phyloP scores from a whole-genome alignment of 306 rosid species.

The Corylus heterophylla region DNA sequence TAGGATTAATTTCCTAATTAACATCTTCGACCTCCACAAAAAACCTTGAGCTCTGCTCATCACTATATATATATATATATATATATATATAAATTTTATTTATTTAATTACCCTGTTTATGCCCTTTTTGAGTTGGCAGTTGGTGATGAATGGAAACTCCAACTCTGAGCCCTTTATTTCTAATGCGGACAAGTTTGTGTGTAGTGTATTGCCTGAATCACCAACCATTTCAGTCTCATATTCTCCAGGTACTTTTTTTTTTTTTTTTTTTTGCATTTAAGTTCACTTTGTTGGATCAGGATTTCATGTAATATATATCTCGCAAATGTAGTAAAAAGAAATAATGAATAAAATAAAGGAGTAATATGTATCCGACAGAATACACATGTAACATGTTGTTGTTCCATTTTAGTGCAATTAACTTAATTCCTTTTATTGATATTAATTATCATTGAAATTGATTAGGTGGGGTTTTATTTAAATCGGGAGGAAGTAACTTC shows the following conservation, averaged over 20 bases:
- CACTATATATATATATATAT: too few relatives aligned
- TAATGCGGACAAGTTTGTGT: constrained; percentile 39
- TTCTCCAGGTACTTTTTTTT: constrained; percentile 33
- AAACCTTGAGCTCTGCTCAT: too few relatives aligned
- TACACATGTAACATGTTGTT: too few relatives aligned
- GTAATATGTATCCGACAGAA: too few relatives aligned
- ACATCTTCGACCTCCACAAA: too few relatives aligned
- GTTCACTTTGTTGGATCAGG: too few relatives aligned
- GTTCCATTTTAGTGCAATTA: background rate
- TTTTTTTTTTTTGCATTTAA: too few relatives aligned
- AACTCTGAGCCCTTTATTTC: constrained; percentile 20
- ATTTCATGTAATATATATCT: too few relatives aligned
- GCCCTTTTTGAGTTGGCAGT: background rate
- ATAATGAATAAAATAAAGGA: background rate
- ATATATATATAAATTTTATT: too few relatives aligned
- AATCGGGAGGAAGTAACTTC: constrained; percentile 35
- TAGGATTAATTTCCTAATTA: too few relatives aligned
- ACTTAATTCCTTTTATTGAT: background rate
- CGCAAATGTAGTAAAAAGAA: too few relatives aligned
- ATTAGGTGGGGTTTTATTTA: constrained; percentile 49
- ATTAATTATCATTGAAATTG: background rate
- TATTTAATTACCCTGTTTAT: too few relatives aligned
- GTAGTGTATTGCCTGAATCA: constrained; percentile 45
- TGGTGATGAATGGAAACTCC: constrained; percentile 30
- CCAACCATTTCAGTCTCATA: constrained; percentile 31